Evolutionary conservation across 192 early-diverging fungal species (phyloP), one percentile per base, ranked within the genome.

Genomic region (Coemansia sp.): DNA sequence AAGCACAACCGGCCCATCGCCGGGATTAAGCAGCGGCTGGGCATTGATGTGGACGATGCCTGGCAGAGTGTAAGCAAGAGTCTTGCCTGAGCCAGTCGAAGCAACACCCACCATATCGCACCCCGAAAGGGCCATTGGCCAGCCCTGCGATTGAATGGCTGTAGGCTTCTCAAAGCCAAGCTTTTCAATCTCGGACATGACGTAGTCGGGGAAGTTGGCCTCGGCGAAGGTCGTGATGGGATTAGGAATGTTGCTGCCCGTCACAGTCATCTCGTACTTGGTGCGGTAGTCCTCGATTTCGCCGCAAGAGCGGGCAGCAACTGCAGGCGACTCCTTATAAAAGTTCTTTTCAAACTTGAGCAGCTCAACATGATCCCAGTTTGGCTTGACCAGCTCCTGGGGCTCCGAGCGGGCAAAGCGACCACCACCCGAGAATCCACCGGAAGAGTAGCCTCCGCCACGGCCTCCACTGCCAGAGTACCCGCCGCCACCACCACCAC

Each of bases 31-130:
- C 42, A 88, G 81, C 5, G 93, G 93, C 68, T 99, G 96, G 6
- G 96, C 96, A 60, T 93, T 97, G 68, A 99, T 97, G 68, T 99
- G 96, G 37, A 97, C 89, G 52, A 99, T 95, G 13, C 91, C 85
- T n/a, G 94, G 95, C 27, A 98, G 71, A 27, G 86, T 87, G 68
- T 93, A 98, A 2, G 92, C 93, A 5, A 98, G 80, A 11, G 95
- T 98, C 68, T 98, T 98, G n/a, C 90, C 90, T 15, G 86, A 90
- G 58, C 90, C 91, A 18, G 90, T 92, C 58, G 87, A 82, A 18
- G 91, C 90, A 58, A 91, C 83, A 49, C 90, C 91, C 32, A 97
- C 92, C 60, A 98, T 85, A 70, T 98, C 92, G 50, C 92, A 86
- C 38, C 94, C 94, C 25, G 84, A 88, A 39, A 98, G 84, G 5